Evolutionary conservation across 2,329 filamentous ascomycete genomes (phyloP).

Genomic region (Lecanosticta acicola): DNA sequence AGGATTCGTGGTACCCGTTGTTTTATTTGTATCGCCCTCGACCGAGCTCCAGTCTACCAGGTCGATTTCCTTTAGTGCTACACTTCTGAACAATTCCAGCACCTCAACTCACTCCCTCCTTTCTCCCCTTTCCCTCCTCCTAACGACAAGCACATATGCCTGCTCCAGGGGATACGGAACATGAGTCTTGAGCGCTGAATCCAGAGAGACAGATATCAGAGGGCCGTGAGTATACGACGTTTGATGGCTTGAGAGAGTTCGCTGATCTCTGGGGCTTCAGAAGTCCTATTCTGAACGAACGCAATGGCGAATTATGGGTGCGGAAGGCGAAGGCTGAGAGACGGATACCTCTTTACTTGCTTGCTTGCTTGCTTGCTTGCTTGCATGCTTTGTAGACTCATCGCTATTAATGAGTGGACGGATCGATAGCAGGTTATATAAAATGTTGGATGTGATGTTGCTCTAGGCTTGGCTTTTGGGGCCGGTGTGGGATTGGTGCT

Average conservation of each 20-base stretch:
- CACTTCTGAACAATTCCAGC: too few relatives aligned
- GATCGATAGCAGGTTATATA: constrained; percentile 41
- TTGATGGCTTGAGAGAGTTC: too few relatives aligned
- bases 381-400: too few relatives aligned
- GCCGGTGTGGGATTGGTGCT: constrained; percentile 26
- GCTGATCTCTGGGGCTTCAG: too few relatives aligned
- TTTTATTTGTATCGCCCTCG: neutral
- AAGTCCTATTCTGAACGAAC: too few relatives aligned
- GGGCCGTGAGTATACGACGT: too few relatives aligned
- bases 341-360: neutral
- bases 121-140: constrained; percentile 36
- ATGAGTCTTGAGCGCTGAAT: constrained; percentile 33
- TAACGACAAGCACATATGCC: constrained; percentile 40
- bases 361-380: neutral
- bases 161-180: constrained; percentile 36
- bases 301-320: constrained; percentile 39
- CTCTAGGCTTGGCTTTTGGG: constrained; percentile 33
- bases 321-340: constrained; percentile 11
- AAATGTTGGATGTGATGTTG: constrained; percentile 38
- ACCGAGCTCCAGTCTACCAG: too few relatives aligned
- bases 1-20: neutral
- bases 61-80: too few relatives aligned
- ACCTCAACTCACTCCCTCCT: too few relatives aligned
- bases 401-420: constrained; percentile 35
- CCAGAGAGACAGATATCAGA: constrained; percentile 33